A percentile compares a stretch with the other conserved stretches of the same genome.
These are phyloP conservation scores for Stagonosporopsis cucurbitacearum DNA, from an alignment of 2,329 filamentous ascomycete genomes.

Conservation along the genomic window DNA sequence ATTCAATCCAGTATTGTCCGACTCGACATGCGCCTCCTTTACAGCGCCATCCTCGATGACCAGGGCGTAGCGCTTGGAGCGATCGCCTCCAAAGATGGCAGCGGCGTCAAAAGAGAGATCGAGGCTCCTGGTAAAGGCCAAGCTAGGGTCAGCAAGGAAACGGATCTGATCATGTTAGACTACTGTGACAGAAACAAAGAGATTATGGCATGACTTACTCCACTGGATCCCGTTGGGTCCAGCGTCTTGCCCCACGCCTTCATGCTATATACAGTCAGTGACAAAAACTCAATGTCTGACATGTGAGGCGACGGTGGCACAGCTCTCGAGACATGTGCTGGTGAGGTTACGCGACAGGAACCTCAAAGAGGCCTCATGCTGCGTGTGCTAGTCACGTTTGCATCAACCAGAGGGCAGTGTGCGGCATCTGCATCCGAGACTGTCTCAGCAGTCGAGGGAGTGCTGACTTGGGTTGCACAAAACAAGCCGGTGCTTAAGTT, in stretches of 20 bases:
- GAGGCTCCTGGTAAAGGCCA: constrained; percentile 80
- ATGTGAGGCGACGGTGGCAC: constrained; percentile 2
- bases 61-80: constrained; percentile 88
- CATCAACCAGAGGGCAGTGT: constrained; percentile 15
- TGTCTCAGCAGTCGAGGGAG: constrained; percentile 20
- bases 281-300: background rate
- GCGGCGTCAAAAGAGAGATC: constrained; percentile 82
- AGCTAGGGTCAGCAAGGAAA: constrained; percentile 83
- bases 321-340: constrained; percentile 15
- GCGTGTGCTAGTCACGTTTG: constrained; percentile 21
- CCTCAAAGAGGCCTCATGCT: constrained; percentile 15
- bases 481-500: constrained; percentile 1
- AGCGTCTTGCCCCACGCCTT: constrained; percentile 85
- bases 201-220: constrained; percentile 64
- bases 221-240: constrained; percentile 75
- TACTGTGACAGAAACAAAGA: background rate
- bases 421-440: constrained; percentile 20
- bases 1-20: constrained; percentile 83
- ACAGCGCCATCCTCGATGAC: constrained; percentile 86
- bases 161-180: constrained; percentile 68
- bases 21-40: constrained; percentile 80
- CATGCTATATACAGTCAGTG: constrained; percentile 64
- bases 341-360: constrained; percentile 12
- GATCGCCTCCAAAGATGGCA: constrained; percentile 79
- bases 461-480: constrained; percentile 3